These are phyloP conservation scores for Rhizomucor pusillus DNA, from an alignment of 371 early-diverging fungal species.

Conservation along the genomic window DNA sequence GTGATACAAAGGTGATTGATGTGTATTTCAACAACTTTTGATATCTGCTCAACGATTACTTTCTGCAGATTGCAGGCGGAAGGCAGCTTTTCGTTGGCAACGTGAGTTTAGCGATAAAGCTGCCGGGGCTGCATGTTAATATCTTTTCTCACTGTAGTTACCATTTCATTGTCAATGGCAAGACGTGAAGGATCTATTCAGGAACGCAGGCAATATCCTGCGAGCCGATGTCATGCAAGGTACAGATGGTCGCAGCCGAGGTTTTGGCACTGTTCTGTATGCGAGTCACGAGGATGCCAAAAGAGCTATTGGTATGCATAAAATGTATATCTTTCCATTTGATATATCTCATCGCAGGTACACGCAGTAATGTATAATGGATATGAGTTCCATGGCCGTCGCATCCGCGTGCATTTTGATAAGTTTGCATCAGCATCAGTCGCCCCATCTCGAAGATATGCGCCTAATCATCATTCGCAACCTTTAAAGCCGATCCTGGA, in stretches of 20 bases:
- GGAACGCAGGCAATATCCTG: constrained; percentile 63
- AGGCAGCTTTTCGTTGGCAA: constrained; percentile 70
- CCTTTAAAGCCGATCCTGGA: neutral
- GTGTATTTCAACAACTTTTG: neutral
- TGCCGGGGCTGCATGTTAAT: neutral
- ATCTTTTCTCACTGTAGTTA: constrained; percentile 27
- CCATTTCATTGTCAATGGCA: constrained; percentile 74
- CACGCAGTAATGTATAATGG: constrained; percentile 40
- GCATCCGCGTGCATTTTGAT: constrained; percentile 45
- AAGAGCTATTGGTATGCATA: constrained; percentile 43
- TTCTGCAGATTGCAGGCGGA: constrained; percentile 11
- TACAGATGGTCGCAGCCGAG: constrained; percentile 61
- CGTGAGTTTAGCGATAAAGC: constrained; percentile 21
- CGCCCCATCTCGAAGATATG: neutral
- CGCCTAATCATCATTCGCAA: constrained; percentile 1
- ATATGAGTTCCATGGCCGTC: constrained; percentile 41
- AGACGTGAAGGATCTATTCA: constrained; percentile 76
- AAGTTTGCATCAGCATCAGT: constrained; percentile 24
- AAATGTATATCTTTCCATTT: neutral
- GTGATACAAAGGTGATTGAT: neutral
- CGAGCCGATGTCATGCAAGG: constrained; percentile 67
- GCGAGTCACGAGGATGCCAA: constrained; percentile 62
- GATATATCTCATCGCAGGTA: neutral
- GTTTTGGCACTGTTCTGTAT: constrained; percentile 72
- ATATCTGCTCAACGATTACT: too few relatives aligned